Evolutionary conservation across 1,284 basidiomycete species (phyloP), one percentile per base, ranked within the genome.

Genomic region (Marasmius oreades): DNA sequence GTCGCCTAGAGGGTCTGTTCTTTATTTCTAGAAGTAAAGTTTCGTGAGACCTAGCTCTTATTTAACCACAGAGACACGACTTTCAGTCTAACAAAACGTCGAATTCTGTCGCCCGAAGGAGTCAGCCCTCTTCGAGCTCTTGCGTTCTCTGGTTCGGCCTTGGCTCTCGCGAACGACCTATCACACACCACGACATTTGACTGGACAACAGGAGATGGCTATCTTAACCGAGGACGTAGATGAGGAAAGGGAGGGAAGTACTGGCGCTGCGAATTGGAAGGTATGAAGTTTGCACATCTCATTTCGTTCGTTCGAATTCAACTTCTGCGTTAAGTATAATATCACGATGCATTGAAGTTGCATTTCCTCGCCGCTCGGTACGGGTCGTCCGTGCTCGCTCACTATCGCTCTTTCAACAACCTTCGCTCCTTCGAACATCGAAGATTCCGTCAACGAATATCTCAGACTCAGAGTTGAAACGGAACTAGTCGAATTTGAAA

Each of bases 321-420:
- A 59, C 28, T 33, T 20, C 46, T n/a, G n/a, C 51, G 16, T 53
- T 24, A 37, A 76, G 73, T 65, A 68, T 46, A 80, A 85, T 61
- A 71, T 73, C 22, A 81, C 79, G 52, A n/a, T n/a, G n/a, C n/a
- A 67, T 81, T 24, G 78, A 83, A 61, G 74, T 85, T 10, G 63
- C 79, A 3, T 80, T 84, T 58, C 69, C 75, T 0, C 64, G 73
- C 54, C 62, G 75, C 12, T 75, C 73, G 59, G 66, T 85, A 34
- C 70, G 86, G 3, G 80, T 86, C 55, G 79, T 79, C 24, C 74
- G 83, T 36, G 81, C 82, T 5, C 77, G 77, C 7, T 84, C 82
- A 1, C 67, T 86, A 4, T 75, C 80, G 56, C 70, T 85, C 5
- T 87, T 85, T 57, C 70, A 75, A 1, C 67, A 72, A n/a, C 81